Conservation (phyloP, 805 yeast genomes). For the Wickerhamomyces sydowiorum region DNA sequence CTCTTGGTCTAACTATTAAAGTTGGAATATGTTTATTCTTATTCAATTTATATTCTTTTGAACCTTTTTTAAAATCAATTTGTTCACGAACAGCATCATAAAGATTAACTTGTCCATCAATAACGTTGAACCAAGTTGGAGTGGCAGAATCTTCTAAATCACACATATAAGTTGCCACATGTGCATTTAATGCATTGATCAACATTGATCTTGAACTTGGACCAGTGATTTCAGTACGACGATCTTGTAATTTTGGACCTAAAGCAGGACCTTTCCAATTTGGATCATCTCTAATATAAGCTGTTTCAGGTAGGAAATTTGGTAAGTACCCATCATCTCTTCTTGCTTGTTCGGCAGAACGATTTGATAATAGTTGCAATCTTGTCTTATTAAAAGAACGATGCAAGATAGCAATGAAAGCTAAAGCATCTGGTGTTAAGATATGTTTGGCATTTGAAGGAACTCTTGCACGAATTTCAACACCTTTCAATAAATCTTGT, state of each 20-base stretch:
- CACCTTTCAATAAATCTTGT: slow-evolving; percentile 28
- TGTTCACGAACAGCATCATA: slow-evolving; percentile 71
- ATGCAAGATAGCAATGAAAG: slow-evolving; percentile 67
- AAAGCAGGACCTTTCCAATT: slow-evolving; percentile 72
- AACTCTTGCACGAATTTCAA: slow-evolving; percentile 30
- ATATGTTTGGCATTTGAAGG: slow-evolving; percentile 34
- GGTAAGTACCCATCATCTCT: slow-evolving; percentile 60
- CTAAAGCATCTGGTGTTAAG: slow-evolving; percentile 45
- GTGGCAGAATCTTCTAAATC: slow-evolving; percentile 83
- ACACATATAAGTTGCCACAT: slow-evolving; percentile 79
- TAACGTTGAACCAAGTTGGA: slow-evolving; percentile 77
- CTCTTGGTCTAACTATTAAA: slow-evolving; percentile 80
- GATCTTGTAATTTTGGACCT: slow-evolving; percentile 66
- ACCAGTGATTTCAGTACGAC: slow-evolving; percentile 81
- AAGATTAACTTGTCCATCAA: slow-evolving; percentile 76
- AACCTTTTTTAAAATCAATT: slow-evolving; percentile 45
- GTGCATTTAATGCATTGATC: slow-evolving; percentile 72
- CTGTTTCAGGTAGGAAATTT: slow-evolving; percentile 65
- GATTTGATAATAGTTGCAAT: slow-evolving; percentile 50
- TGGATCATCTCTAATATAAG: slow-evolving; percentile 60
- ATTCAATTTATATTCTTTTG: slow-evolving; percentile 25
- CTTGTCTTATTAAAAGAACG: slow-evolving; percentile 64
- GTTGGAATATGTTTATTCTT: slow-evolving; percentile 59
- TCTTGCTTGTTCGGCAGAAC: slow-evolving; percentile 53
- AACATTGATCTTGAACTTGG: slow-evolving; percentile 84